Conservation (phyloP, 345 rosid genomes). For the Barbarea vulgaris region DNA sequence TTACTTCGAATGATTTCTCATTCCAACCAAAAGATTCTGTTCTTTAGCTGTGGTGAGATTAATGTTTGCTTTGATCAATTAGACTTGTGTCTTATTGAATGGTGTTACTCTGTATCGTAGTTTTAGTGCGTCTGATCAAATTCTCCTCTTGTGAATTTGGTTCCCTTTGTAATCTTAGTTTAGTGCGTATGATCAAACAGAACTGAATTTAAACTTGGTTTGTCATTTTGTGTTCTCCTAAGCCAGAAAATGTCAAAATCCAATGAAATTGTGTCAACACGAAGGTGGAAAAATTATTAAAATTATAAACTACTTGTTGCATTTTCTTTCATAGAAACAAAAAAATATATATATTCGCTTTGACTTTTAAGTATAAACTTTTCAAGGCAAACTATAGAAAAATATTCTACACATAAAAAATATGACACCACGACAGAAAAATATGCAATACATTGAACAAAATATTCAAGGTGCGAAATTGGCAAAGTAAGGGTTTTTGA, state of each 20-base stretch:
- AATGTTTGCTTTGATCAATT: constrained; percentile 8
- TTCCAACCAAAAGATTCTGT: neutral
- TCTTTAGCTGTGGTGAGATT: neutral
- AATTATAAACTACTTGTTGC: neutral
- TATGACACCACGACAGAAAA: constrained; percentile 15
- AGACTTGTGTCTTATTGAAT: neutral
- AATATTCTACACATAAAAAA: constrained; percentile 30
- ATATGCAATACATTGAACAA: constrained; percentile 27
- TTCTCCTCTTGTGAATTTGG: constrained; percentile 19
- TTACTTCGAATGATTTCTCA: constrained; percentile 29
- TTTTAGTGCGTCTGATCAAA: constrained; percentile 8
- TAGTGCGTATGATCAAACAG: neutral
- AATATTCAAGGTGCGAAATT: no score
- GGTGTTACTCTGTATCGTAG: constrained; percentile 1
- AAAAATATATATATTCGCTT: constrained; percentile 7
- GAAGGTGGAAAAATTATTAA: neutral
- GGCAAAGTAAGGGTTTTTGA: no score
- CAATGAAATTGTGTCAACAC: neutral
- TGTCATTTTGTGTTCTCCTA: neutral
- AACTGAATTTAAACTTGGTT: neutral
- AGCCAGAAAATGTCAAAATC: neutral
- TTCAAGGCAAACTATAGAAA: neutral
- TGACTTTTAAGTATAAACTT: constrained; percentile 2
- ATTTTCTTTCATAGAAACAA: constrained; percentile 14
- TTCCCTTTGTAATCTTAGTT: neutral